A percentile compares a stretch with the other conserved stretches of the same genome.
Conservation (phyloP, 768 basidiomycete genomes). For the Suillus subalutaceus region DNA sequence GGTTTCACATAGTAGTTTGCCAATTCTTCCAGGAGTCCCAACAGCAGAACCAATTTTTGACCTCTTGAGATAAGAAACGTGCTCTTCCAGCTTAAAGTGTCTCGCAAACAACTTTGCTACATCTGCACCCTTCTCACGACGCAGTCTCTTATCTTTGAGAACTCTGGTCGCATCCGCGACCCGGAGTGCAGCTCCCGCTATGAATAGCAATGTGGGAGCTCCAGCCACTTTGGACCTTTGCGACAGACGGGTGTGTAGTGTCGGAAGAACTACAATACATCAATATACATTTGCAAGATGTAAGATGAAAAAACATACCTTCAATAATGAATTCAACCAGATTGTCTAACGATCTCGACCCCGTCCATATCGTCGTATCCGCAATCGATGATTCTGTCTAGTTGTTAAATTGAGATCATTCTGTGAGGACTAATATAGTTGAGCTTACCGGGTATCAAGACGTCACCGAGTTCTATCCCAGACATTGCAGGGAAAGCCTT, state of each 20-base stretch:
- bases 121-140: constrained; percentile 85
- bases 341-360: constrained; percentile 68
- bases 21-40: constrained; percentile 90
- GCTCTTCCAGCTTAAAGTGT: constrained; percentile 90
- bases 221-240: constrained; percentile 79
- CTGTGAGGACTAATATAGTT: constrained; percentile 8
- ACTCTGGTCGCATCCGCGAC: constrained; percentile 86
- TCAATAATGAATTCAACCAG: constrained; percentile 77
- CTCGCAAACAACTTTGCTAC: constrained; percentile 95
- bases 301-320: constrained; percentile 46
- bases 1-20: constrained; percentile 78
- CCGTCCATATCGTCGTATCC: constrained; percentile 77
- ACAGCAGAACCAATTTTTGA: constrained; percentile 90
- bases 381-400: constrained; percentile 71
- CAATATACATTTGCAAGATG: not conserved
- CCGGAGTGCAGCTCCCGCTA: constrained; percentile 88
- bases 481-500: constrained; percentile 72
- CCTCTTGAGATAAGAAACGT: constrained; percentile 77
- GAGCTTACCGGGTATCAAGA: constrained; percentile 72
- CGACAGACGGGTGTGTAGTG: constrained; percentile 65
- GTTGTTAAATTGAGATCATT: constrained; percentile 49
- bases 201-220: constrained; percentile 84
- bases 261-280: constrained; percentile 58
- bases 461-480: constrained; percentile 77
- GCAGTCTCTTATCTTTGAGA: constrained; percentile 67